Conservation (phyloP, 129 eudicot genomes). For the Lactuca saligna region DNA sequence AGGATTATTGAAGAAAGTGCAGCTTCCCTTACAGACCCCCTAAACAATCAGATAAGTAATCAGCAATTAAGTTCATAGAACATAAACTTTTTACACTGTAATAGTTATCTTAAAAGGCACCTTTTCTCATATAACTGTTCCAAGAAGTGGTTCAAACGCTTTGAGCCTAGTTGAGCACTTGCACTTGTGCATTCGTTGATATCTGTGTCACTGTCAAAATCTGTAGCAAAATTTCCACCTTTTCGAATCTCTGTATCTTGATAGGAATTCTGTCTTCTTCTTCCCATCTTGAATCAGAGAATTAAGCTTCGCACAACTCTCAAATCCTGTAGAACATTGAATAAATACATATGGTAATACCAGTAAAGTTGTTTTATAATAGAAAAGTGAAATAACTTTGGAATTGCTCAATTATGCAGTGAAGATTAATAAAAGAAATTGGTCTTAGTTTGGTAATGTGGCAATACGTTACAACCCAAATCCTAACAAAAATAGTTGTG, state of each 20-base stretch:
- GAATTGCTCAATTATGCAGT: no score
- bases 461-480: neutral
- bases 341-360: neutral
- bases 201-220: conserved; percentile 17
- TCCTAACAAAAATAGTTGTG: neutral
- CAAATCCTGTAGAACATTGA: conserved; percentile 18
- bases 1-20: conserved; percentile 44
- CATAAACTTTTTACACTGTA: neutral
- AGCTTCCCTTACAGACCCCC: conserved; percentile 44
- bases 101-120: conserved; percentile 10
- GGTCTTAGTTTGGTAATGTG: neutral
- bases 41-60: conserved; percentile 15
- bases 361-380: neutral
- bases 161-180: conserved; percentile 28
- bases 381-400: no score
- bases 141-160: conserved; percentile 31
- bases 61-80: neutral
- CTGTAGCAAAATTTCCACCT: conserved; percentile 18
- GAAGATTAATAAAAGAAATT: no score
- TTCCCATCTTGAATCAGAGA: conserved; percentile 26
- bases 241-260: conserved; percentile 30
- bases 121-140: conserved; percentile 42
- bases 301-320: conserved; percentile 7
- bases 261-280: conserved; percentile 24
- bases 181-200: conserved; percentile 20